Evolutionary conservation across 2,329 filamentous ascomycete genomes (phyloP).

Genomic region (Exophiala bonariae): DNA sequence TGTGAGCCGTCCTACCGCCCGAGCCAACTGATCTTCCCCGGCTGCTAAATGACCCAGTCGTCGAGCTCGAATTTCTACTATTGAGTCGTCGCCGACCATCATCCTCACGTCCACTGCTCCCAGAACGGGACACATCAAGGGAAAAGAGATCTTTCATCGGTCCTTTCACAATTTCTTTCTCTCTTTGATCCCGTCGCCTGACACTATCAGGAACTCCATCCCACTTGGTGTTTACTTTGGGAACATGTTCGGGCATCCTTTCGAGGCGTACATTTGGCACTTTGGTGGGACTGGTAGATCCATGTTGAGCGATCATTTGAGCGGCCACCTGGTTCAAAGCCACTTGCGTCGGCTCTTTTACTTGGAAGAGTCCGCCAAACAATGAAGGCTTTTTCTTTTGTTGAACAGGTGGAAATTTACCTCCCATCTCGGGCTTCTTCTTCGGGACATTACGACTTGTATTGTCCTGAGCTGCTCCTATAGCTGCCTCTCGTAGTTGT

Average conservation of each 20-base stretch:
- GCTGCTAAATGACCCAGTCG: constrained; percentile 14
- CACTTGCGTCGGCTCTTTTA: constrained; percentile 50
- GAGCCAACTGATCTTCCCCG: constrained; percentile 15
- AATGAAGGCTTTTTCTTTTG: constrained; percentile 37
- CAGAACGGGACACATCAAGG: neutral
- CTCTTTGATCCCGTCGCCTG: constrained; percentile 33
- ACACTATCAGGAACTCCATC: constrained; percentile 49
- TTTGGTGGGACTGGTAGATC: constrained; percentile 38
- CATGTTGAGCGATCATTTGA: constrained; percentile 35
- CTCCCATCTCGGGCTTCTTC: neutral
- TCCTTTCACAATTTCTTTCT: constrained; percentile 13
- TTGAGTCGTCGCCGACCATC: constrained; percentile 1
- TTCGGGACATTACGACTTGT: neutral
- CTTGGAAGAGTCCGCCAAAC: constrained; percentile 46
- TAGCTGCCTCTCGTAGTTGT: constrained; percentile 16
- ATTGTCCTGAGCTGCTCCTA: constrained; percentile 4
- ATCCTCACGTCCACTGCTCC: constrained; percentile 2
- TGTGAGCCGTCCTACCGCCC: constrained; percentile 7
- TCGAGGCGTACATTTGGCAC: constrained; percentile 42
- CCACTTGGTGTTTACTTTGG: constrained; percentile 57
- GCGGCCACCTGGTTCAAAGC: constrained; percentile 48
- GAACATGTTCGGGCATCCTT: constrained; percentile 50
- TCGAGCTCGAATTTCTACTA: constrained; percentile 19
- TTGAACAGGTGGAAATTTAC: constrained; percentile 1
- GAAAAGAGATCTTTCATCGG: constrained; percentile 3